Base-by-base conservation (phyloP, 176 grass and related monocot species). In the Carex kokanica region DNA sequence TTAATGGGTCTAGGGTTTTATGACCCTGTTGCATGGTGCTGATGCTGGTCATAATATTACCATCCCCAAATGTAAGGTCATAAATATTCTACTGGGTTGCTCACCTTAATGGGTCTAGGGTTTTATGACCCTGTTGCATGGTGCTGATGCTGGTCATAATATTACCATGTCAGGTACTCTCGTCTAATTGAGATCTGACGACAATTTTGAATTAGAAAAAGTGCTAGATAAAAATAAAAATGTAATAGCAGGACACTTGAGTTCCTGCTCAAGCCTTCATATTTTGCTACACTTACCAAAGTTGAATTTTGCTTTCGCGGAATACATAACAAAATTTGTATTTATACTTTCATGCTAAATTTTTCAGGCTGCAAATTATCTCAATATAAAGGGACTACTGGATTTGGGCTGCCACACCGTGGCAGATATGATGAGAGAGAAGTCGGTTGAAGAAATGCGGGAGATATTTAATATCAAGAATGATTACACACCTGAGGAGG, bases 401-500 rank as follows among this genome's bases (percentile, higher is more conserved):
- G 78, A 81, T 45, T 74, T 86, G 78, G 55, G 69, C 15, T 85
- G 83, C 71, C 56, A 24, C 8, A 85, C 34, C 20, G 69, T 77
- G 51, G 83, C 83, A 54, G 51, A 79, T 34, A 88, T 88, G 81
- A 84, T 88, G 43, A 84, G 58, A 27, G 81, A 24, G 2, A 88
- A 49, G 25, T 82, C 80, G 2, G 45, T 74, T 2, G 81, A 88
- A 78, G 60, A 88, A 40, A 78, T 88, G 4, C 81, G 86, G 11
- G 54, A 84, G 47, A 79, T 17, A n/a, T 88, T 88, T 43, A 25
- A 84, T 45, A 78, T 88, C n/a, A 79, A 79, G 70, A 88, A 88
- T 68, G 86, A 84, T 70, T 88, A 78, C 71, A 67, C 80, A 2
- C 43, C 56, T 23, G 81, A 83, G 58, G 80, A 88, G 55, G 86